Evolutionary conservation across 2,329 filamentous ascomycete genomes (phyloP).

Genomic region (Phymatotrichopsis omnivora): DNA sequence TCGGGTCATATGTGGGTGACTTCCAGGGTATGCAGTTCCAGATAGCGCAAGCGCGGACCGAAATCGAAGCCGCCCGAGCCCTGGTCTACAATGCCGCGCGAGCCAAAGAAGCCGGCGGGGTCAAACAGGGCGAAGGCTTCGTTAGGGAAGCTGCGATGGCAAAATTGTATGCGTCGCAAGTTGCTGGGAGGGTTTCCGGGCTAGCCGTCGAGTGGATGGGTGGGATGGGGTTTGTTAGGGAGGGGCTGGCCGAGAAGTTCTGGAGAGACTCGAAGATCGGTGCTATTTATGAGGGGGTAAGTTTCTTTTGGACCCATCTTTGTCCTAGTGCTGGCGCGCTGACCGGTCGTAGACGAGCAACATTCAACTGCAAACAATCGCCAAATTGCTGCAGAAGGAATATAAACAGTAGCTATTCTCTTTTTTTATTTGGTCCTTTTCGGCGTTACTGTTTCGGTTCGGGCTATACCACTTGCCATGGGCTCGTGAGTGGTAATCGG

Average conservation of each 20-base stretch:
- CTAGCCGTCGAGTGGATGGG: slow-evolving; percentile 98
- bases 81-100: slow-evolving; percentile 92
- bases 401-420: slow-evolving; percentile 55
- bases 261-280: slow-evolving; percentile 98
- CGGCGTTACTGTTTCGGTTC: too few species aligned
- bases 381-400: slow-evolving; percentile 57
- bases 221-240: slow-evolving; percentile 95
- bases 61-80: slow-evolving; percentile 82
- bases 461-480: too few species aligned
- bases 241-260: slow-evolving; percentile 95
- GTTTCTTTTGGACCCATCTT: slow-evolving; percentile 34
- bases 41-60: slow-evolving; percentile 88
- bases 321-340: slow-evolving; percentile 21
- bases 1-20: slow-evolving; percentile 82
- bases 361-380: slow-evolving; percentile 61
- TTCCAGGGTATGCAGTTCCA: slow-evolving; percentile 99
- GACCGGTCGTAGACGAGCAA: slow-evolving; percentile 41
- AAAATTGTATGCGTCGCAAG: slow-evolving; percentile 88
- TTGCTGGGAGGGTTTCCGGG: slow-evolving; percentile 75
- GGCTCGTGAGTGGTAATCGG: too few species aligned
- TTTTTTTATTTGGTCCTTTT: too few species aligned
- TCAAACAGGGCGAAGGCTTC: slow-evolving; percentile 42
- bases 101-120: slow-evolving; percentile 91
- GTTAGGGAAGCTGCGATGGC: slow-evolving; percentile 96
- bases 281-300: slow-evolving; percentile 83